These are phyloP conservation scores for Achaetomium macrosporum DNA, from an alignment of 2,329 filamentous ascomycete species.

Conservation along the genomic window DNA sequence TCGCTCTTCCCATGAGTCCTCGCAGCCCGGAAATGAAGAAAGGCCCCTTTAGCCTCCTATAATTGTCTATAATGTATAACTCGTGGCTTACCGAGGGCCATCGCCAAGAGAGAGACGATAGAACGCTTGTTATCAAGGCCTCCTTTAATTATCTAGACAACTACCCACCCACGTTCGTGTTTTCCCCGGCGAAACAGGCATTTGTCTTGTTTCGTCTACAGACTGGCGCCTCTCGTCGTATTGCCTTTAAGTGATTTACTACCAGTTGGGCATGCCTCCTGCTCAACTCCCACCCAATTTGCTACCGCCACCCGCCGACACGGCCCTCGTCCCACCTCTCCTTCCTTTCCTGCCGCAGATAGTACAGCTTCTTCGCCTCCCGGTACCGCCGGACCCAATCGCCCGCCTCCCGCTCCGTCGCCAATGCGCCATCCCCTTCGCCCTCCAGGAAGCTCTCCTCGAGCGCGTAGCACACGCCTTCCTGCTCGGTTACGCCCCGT, in stretches of 20 bases:
- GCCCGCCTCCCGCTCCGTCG: conserved; percentile 71
- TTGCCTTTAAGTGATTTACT: no score
- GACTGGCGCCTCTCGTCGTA: no score
- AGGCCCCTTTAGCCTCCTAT: conserved; percentile 66
- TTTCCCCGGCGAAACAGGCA: no score
- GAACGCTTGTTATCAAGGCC: no score
- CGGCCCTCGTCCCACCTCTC: conserved; percentile 93
- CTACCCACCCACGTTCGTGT: no score
- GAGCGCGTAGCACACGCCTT: conserved; percentile 69
- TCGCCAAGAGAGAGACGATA: background rate
- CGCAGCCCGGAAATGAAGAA: conserved; percentile 79
- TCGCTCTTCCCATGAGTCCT: conserved; percentile 81
- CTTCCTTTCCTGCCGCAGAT: conserved; percentile 78
- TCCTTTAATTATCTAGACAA: no score
- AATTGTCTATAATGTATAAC: conserved; percentile 4
- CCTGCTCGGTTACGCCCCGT: conserved; percentile 76
- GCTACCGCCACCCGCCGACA: conserved; percentile 84
- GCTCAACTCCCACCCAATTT: background rate
- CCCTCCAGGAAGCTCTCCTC: conserved; percentile 87
- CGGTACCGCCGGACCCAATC: conserved; percentile 82
- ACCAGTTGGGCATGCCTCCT: background rate
- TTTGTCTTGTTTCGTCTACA: no score
- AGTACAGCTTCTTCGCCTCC: conserved; percentile 72
- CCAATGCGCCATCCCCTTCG: conserved; percentile 43
- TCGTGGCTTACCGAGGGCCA: background rate